Conservation (phyloP, 148 eudicot species). For the Simmondsia chinensis region DNA sequence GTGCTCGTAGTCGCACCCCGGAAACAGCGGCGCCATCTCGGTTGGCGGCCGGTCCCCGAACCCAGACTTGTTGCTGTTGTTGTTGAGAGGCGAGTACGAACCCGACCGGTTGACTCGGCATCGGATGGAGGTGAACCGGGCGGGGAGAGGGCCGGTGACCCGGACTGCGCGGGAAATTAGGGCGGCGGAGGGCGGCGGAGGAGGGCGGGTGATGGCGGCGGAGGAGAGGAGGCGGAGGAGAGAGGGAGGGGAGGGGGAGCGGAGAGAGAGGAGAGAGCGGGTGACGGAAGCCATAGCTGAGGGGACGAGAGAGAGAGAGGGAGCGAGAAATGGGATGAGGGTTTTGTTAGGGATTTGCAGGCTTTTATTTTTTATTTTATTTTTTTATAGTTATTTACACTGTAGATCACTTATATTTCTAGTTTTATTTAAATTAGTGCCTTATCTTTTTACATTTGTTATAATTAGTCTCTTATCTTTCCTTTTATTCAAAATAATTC, state of each 20-base stretch:
- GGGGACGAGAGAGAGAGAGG: slow-evolving; percentile 1
- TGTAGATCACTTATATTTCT: too few relatives aligned
- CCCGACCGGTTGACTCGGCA: slow-evolving; percentile 57
- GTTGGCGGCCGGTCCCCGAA: slow-evolving; percentile 67
- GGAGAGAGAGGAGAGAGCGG: slow-evolving; percentile 27
- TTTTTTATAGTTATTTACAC: too few relatives aligned
- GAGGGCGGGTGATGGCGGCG: slow-evolving; percentile 19
- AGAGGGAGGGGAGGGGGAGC: slow-evolving; percentile 15
- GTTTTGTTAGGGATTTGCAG: neutral
- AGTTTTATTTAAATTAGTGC: too few relatives aligned
- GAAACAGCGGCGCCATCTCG: slow-evolving; percentile 75
- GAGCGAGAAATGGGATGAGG: neutral
- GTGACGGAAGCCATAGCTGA: slow-evolving; percentile 26
- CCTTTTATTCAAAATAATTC: too few relatives aligned
- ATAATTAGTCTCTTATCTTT: too few relatives aligned
- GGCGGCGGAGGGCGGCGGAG: slow-evolving; percentile 13
- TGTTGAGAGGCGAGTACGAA: slow-evolving; percentile 59
- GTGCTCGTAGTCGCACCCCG: slow-evolving; percentile 76
- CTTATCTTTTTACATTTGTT: too few relatives aligned
- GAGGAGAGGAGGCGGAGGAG: slow-evolving; percentile 29
- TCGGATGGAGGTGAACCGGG: slow-evolving; percentile 23
- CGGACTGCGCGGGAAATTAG: slow-evolving; percentile 26
- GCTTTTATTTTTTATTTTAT: too few relatives aligned
- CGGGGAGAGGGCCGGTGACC: slow-evolving; percentile 9
- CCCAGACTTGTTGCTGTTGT: slow-evolving; percentile 38